Base-by-base conservation (phyloP, 2,329 filamentous ascomycete species). In the Fusarium sulawesiense region DNA sequence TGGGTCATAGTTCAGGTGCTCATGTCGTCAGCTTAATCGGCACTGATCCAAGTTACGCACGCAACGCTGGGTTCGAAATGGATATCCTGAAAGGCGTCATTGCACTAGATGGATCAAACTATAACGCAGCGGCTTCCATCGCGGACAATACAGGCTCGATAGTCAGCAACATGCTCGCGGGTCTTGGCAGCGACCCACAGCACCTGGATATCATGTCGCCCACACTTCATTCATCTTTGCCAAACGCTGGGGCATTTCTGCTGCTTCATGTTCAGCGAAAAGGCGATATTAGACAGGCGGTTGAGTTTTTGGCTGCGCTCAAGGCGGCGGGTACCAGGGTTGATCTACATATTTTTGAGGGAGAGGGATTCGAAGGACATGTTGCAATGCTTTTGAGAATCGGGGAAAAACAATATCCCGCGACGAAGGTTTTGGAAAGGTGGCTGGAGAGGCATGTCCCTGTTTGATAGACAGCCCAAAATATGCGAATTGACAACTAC, bases 1-100 rank as follows among this genome's bases (percentile, higher is more conserved):
- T 64, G 60, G 60, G 60, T 1, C 60, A 64, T 14, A 64, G 60
- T 18, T 64, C 60, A 14, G 60, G 60, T 2, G 59, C 20, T 8
- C 60, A 64, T 14, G 59, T 64, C 1, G 59, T 32, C 0, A 64
- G 49, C 3, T 11, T 64, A 2, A 9, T 64, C 1, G 60, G 59
- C 1, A 64, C 60, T 3, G 60, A 64, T 4, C 11, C 60, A 14
- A 49, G 6, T n/a, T 64, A 64, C 7, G 20, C 44, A 1, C 12
- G 21, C 25, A 48, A 49, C 0, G 21, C 59, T 1, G 21, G 30
- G 0, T 64, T 64, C 1, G 3, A 4, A 4, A 45, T 45, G 3
- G 1, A 23, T 5, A 0, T 10, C 1, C 2, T 64, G 1, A 56
- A 32, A 6, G 50, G 60, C 0, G 3, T 57, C 7, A 57, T 64